Conservation (phyloP, 2,329 filamentous ascomycete genomes). For the Coniosporium tulheliwenetii region DNA sequence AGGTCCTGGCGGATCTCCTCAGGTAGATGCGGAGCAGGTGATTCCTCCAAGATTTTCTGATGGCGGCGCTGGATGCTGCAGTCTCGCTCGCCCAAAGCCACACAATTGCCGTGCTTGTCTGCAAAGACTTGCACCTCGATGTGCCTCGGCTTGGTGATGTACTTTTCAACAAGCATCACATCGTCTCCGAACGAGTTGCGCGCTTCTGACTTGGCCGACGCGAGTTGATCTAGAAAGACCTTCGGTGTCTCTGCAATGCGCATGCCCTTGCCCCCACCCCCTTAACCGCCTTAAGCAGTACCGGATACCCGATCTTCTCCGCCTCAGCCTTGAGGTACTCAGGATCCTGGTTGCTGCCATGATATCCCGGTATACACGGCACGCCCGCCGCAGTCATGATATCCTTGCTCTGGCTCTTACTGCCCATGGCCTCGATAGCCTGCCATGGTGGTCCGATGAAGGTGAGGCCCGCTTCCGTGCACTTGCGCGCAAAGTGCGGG, state of each 20-base stretch:
- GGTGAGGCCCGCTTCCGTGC: slow-evolving; percentile 74
- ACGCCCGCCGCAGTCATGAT: slow-evolving; percentile 95
- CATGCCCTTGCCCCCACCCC: slow-evolving; percentile 56
- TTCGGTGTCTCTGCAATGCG: slow-evolving; percentile 41
- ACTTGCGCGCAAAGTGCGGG: slow-evolving; percentile 73
- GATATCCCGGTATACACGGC: slow-evolving; percentile 91
- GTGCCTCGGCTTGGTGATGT: slow-evolving; percentile 50
- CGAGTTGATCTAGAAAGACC: slow-evolving; percentile 44
- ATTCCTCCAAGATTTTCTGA: slow-evolving; percentile 53
- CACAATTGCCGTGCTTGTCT: slow-evolving; percentile 48
- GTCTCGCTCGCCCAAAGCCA: slow-evolving; percentile 48
- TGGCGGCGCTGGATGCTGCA: slow-evolving; percentile 51
- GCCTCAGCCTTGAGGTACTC: slow-evolving; percentile 51
- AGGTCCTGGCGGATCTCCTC: slow-evolving; percentile 45
- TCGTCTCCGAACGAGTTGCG: slow-evolving; percentile 50
- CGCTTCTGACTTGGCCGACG: slow-evolving; percentile 49
- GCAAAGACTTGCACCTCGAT: slow-evolving; percentile 55
- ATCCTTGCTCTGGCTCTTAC: slow-evolving; percentile 83
- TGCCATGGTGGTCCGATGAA: slow-evolving; percentile 83
- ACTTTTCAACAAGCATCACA: slow-evolving; percentile 52
- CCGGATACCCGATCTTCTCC: slow-evolving; percentile 50
- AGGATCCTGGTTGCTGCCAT: slow-evolving; percentile 66
- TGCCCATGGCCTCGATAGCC: slow-evolving; percentile 71
- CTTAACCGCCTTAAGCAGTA: slow-evolving; percentile 51
- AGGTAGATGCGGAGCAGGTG: slow-evolving; percentile 45